Percentiles rank a stretch among this genome's conserved stretches.
Conservation (phyloP, 129 eudicot genomes). For the Helianthus annuus region DNA sequence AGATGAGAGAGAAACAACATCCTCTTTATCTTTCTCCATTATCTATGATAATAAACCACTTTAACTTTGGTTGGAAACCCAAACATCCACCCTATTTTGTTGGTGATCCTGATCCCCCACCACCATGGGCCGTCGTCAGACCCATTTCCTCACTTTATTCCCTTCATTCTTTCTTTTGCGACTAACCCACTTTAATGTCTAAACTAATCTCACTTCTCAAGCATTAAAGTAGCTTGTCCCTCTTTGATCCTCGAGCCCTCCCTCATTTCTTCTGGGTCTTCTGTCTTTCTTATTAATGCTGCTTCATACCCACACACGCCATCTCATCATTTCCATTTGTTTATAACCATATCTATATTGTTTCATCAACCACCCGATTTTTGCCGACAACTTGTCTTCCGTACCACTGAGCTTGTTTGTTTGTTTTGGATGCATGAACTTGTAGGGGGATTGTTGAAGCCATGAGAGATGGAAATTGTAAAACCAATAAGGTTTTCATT, state of each 20-base stretch:
- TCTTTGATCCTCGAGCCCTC: slow-evolving; percentile 34
- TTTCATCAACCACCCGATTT: background rate
- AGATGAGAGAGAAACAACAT: too few relatives aligned
- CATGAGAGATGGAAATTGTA: slow-evolving; percentile 78
- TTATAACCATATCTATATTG: slow-evolving; percentile 21
- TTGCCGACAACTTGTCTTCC: background rate
- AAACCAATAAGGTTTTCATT: slow-evolving; percentile 77
- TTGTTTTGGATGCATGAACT: slow-evolving; percentile 49
- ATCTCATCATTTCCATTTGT: background rate
- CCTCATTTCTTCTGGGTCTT: slow-evolving; percentile 29
- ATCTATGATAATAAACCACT: slow-evolving; percentile 13
- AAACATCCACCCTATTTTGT: slow-evolving; percentile 31
- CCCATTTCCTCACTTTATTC: slow-evolving; percentile 27
- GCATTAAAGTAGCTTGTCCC: slow-evolving; percentile 42
- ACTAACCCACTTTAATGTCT: slow-evolving; percentile 36
- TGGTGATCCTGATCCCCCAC: slow-evolving; percentile 32
- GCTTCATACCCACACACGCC: slow-evolving; percentile 10
- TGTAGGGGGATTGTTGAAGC: slow-evolving; percentile 32
- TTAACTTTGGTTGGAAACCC: slow-evolving; percentile 39
- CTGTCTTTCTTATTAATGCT: slow-evolving; percentile 5
- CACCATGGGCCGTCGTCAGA: slow-evolving; percentile 38
- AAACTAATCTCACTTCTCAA: slow-evolving; percentile 39
- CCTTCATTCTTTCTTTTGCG: slow-evolving; percentile 56
- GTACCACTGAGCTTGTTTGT: background rate
- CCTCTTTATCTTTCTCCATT: slow-evolving; percentile 26